Evolutionary conservation across 345 rosid genomes (phyloP).

Genomic region (Moricandia arvensis): DNA sequence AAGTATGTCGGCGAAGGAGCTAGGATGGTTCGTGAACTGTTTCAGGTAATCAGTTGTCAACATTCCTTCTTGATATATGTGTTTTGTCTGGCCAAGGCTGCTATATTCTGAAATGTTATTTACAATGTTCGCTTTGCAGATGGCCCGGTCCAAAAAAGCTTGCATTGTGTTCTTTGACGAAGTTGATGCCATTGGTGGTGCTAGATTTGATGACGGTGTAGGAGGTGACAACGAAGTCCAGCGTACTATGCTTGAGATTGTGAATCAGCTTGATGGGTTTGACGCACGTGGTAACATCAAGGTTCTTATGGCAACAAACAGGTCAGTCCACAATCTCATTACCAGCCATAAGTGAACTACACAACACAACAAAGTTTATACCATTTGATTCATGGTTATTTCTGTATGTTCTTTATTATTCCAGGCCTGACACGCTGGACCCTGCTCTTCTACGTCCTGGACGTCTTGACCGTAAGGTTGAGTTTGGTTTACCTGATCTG

Average conservation of each 20-base stretch:
- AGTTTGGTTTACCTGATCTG: conserved; percentile 89
- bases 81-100: background rate
- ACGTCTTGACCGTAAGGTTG: conserved; percentile 88
- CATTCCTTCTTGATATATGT: background rate
- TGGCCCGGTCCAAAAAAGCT: conserved; percentile 89
- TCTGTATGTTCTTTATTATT: background rate
- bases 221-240: conserved; percentile 92
- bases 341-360: background rate
- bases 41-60: background rate
- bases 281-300: conserved; percentile 97
- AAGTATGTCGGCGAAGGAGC: conserved; percentile 83
- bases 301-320: conserved; percentile 99
- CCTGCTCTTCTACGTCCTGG: conserved; percentile 96
- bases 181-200: conserved; percentile 93
- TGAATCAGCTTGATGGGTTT: conserved; percentile 83
- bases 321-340: conserved; percentile 44
- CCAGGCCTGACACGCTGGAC: conserved; percentile 90
- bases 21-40: conserved; percentile 1
- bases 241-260: conserved; percentile 85
- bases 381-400: background rate
- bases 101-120: conserved; percentile 2
- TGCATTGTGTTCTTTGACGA: conserved; percentile 87
- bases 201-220: conserved; percentile 83
- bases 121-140: conserved; percentile 46
- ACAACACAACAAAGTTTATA: background rate